These are phyloP conservation scores for Paramyrothecium roridum DNA, from an alignment of 2,329 filamentous ascomycete genomes.

Conservation along the genomic window DNA sequence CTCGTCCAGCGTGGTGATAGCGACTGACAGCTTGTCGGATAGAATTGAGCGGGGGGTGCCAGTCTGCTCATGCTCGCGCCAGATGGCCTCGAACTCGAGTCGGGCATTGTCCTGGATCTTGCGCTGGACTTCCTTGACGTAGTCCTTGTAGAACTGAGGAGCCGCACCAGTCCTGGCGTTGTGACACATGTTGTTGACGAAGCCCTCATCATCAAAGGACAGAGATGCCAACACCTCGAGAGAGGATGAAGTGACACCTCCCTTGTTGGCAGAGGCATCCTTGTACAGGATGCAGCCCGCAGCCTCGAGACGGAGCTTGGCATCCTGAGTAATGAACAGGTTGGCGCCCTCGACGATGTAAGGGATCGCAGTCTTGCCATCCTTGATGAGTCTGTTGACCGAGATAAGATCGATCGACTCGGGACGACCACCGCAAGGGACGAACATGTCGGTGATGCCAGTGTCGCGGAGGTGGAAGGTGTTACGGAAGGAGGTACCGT, in stretches of 20 bases:
- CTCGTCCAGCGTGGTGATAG: constrained; percentile 95
- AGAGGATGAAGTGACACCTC: constrained; percentile 94
- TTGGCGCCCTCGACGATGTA: constrained; percentile 99
- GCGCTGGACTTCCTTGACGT: constrained; percentile 87
- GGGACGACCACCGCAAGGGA: constrained; percentile 92
- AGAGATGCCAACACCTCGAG: constrained; percentile 93
- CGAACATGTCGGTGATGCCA: constrained; percentile 80
- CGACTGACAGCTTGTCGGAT: constrained; percentile 84
- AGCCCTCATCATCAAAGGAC: constrained; percentile 87
- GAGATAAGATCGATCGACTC: constrained; percentile 93
- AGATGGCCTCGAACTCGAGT: constrained; percentile 97
- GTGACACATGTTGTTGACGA: constrained; percentile 92
- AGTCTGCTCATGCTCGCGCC: constrained; percentile 86
- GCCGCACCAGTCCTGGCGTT: constrained; percentile 62
- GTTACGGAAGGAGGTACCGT: constrained; percentile 95
- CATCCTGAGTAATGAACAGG: constrained; percentile 97
- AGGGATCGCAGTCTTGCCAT: constrained; percentile 82
- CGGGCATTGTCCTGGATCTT: constrained; percentile 88
- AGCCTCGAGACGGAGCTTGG: constrained; percentile 89
- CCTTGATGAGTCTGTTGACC: constrained; percentile 81
- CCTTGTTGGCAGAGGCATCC: constrained; percentile 97
- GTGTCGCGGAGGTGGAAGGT: constrained; percentile 87
- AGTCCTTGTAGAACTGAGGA: constrained; percentile 88
- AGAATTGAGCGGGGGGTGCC: constrained; percentile 79
- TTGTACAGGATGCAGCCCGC: constrained; percentile 97